Percentiles rank a stretch among this genome's conserved stretches.
Conservation (phyloP, 2,329 filamentous ascomycete genomes). For the Aulographum hederae region DNA sequence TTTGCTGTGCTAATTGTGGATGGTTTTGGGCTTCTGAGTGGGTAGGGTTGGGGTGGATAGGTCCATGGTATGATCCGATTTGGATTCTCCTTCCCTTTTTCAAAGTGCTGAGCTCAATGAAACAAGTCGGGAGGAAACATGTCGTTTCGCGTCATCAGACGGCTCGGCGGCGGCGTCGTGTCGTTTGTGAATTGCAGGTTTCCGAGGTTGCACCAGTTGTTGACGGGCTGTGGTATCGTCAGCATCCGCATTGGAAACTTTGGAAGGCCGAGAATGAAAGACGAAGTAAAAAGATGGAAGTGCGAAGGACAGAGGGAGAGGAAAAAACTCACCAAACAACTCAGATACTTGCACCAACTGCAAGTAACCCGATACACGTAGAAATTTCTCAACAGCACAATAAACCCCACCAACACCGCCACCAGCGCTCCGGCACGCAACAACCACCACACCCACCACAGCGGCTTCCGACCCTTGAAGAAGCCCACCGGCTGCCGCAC, state of each 20-base stretch:
- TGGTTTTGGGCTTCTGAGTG: too few relatives aligned
- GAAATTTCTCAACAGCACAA: conserved; percentile 78
- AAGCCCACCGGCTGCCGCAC: conserved; percentile 42
- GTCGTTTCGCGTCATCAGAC: too few relatives aligned
- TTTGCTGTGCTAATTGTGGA: too few relatives aligned
- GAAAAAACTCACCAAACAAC: conserved; percentile 58
- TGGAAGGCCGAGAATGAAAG: too few relatives aligned
- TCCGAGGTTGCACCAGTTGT: conserved; percentile 26
- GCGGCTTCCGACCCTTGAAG: conserved; percentile 77
- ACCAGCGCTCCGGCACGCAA: conserved; percentile 63
- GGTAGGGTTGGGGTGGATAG: too few relatives aligned
- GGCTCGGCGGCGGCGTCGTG: too few relatives aligned
- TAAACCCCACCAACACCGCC: conserved; percentile 67
- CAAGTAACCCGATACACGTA: conserved; percentile 48
- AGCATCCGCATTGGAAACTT: too few relatives aligned
- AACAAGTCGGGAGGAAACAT: too few relatives aligned
- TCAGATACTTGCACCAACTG: conserved; percentile 87
- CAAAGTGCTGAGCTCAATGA: too few relatives aligned
- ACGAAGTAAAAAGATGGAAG: not conserved
- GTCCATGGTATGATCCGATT: too few relatives aligned
- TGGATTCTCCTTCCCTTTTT: too few relatives aligned
- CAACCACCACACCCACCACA: conserved; percentile 98
- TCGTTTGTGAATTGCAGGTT: conserved; percentile 21
- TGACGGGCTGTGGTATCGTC: conserved; percentile 9
- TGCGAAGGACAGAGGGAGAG: not conserved